These are phyloP conservation scores for Verruconis gallopava DNA, from an alignment of 2,329 filamentous ascomycete genomes.

Conservation along the genomic window DNA sequence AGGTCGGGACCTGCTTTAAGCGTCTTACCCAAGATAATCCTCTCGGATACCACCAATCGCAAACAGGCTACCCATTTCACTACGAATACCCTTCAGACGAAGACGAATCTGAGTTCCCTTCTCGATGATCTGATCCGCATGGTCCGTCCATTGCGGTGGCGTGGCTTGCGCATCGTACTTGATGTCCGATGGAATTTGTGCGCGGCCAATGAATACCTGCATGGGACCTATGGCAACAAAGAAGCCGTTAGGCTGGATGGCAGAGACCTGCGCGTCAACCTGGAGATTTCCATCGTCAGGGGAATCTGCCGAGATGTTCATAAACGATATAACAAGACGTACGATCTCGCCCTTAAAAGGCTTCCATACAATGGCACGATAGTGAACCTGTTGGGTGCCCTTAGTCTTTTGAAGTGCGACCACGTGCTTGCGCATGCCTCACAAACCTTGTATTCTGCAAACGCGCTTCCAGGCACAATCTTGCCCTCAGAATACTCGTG, in stretches of 20 bases:
- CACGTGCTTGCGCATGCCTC: slow-evolving; percentile 81
- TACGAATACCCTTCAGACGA: slow-evolving; percentile 86
- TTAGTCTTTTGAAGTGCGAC: slow-evolving; percentile 89
- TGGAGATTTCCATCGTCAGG: slow-evolving; percentile 30
- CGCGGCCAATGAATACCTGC: slow-evolving; percentile 52
- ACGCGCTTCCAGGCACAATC: slow-evolving; percentile 79
- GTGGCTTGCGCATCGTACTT: slow-evolving; percentile 93
- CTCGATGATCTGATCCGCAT: slow-evolving; percentile 86
- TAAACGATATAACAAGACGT: no score
- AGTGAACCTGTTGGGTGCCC: slow-evolving; percentile 41
- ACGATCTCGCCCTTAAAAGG: slow-evolving; percentile 98
- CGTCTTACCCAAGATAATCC: slow-evolving; percentile 26
- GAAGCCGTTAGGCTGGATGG: slow-evolving; percentile 84
- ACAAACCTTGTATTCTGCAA: slow-evolving; percentile 90
- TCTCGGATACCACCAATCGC: slow-evolving; percentile 96
- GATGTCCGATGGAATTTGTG: slow-evolving; percentile 68
- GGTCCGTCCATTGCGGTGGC: slow-evolving; percentile 92
- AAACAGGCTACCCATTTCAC: slow-evolving; percentile 89
- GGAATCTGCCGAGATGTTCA: no score
- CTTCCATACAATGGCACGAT: slow-evolving; percentile 92
- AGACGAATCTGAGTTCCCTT: slow-evolving; percentile 85
- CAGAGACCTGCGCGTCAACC: slow-evolving; percentile 89
- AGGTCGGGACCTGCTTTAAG: background rate
- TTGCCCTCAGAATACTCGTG: slow-evolving; percentile 87
- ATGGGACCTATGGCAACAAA: slow-evolving; percentile 73